Evolutionary conservation across 768 basidiomycete genomes (phyloP).

Genomic region (Rhizopogon roseolus): DNA sequence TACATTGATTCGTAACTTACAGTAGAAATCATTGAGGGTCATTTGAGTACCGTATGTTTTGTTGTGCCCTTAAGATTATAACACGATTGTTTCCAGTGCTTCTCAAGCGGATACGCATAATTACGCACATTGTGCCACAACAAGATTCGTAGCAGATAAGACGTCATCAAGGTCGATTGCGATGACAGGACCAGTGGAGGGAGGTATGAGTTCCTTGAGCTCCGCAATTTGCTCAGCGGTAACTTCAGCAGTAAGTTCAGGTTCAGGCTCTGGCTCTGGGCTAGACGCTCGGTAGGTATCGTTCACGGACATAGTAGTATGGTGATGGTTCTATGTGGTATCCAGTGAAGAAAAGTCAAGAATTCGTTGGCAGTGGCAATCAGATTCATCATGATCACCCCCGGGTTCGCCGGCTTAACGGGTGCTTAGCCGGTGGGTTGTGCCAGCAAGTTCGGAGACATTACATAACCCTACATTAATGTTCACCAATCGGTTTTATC

Average conservation of each 20-base stretch:
- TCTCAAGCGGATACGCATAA: not conserved
- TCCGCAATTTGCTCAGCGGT: conserved; percentile 6
- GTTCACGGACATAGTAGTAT: conserved; percentile 3
- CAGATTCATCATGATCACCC: too few relatives aligned
- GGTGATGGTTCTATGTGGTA: not conserved
- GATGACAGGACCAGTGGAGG: conserved; percentile 37
- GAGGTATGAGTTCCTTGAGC: conserved; percentile 11
- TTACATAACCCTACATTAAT: too few relatives aligned
- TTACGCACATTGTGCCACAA: conserved; percentile 51
- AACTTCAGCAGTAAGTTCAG: not conserved
- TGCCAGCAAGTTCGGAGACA: not conserved
- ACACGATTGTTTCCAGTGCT: not conserved
- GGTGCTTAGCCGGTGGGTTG: too few relatives aligned
- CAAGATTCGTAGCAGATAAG: conserved; percentile 54
- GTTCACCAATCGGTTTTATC: too few relatives aligned
- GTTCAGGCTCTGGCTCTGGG: not conserved
- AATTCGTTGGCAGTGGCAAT: too few relatives aligned
- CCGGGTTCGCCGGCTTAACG: too few relatives aligned
- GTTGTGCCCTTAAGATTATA: conserved; percentile 56
- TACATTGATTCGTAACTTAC: conserved; percentile 29
- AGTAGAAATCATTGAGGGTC: conserved; percentile 53
- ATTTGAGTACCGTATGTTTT: conserved; percentile 52
- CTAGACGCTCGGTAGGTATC: conserved; percentile 2
- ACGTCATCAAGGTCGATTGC: conserved; percentile 70
- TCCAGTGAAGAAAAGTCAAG: not conserved